These are phyloP conservation scores for Colletotrichum chlorophyti DNA, from an alignment of 2,329 filamentous ascomycete genomes.

Conservation along the genomic window DNA sequence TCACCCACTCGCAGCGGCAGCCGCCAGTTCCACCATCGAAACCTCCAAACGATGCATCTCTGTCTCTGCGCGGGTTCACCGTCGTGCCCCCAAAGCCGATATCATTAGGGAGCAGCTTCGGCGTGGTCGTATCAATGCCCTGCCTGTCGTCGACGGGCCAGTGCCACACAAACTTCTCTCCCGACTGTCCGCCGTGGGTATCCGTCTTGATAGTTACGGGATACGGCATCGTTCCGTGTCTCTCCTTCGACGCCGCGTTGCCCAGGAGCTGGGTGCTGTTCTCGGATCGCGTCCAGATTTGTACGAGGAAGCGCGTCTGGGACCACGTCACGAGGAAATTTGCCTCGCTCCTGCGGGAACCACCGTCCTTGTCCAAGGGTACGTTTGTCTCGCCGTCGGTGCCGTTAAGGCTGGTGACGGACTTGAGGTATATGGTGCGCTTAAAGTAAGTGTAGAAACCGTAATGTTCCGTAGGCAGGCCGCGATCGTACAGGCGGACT, in stretches of 20 bases:
- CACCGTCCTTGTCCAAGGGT: conserved; percentile 61
- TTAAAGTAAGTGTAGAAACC: conserved; percentile 94
- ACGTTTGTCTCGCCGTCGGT: conserved; percentile 46
- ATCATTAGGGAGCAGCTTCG: conserved; percentile 55
- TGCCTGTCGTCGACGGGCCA: conserved; percentile 57
- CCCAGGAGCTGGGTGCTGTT: conserved; percentile 50
- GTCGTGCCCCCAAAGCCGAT: conserved; percentile 57
- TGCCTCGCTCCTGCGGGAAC: conserved; percentile 59
- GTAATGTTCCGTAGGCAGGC: conserved; percentile 82
- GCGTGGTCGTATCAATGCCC: conserved; percentile 50
- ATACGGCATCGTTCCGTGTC: conserved; percentile 68
- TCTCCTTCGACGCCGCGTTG: conserved; percentile 35
- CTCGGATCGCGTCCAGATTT: conserved; percentile 67
- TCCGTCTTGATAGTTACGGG: conserved; percentile 67
- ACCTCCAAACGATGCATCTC: conserved; percentile 59
- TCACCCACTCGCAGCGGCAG: conserved; percentile 67
- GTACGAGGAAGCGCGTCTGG: conserved; percentile 67
- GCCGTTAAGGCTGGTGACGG: conserved; percentile 54
- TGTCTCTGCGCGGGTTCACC: conserved; percentile 57
- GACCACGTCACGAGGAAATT: conserved; percentile 63
- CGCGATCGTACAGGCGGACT: conserved; percentile 84
- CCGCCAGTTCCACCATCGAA: conserved; percentile 70
- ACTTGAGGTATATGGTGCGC: conserved; percentile 82
- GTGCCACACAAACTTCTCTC: conserved; percentile 60
- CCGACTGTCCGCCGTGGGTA: conserved; percentile 64